Evolutionary conservation across 2,329 filamentous ascomycete genomes (phyloP), one percentile per base, ranked within the genome.

Genomic region (Amylocarpus encephaloides): DNA sequence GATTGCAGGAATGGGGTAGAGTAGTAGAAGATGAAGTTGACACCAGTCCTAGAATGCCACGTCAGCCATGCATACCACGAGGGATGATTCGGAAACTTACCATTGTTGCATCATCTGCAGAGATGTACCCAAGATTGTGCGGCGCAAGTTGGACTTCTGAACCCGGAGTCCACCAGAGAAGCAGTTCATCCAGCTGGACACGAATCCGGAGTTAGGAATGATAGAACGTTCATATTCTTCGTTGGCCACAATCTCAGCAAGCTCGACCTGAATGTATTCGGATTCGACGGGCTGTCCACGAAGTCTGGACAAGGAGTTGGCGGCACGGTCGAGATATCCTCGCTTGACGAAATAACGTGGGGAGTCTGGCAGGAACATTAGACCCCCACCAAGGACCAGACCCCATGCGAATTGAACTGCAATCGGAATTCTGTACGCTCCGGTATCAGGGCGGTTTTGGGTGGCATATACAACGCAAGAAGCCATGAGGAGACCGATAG

Each of bases 11-110:
- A 94, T 52, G 86, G 81, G 32, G 88, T 90, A 32, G 86, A 88
- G 74, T 84, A 88, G 74, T 88, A 87, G 75, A 91, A 93, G 76
- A 93, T 88, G 72, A 92, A 94, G 78, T 95, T 95, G 72, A 95
- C 86, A 75, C 89, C 88, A 22, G 61, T 65, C 74, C 78, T 36
- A 26, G 22, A 26, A 4, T 5, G 12, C 3, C 41, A 26, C 33
- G 13, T 48, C 29, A 36, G 41, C 39, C n/a, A 51, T 33, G 33
- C n/a, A 18, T 11, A 43, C 22, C 30, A 2, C n/a, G 26, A 26
- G 5, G 2, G 18, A 12, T 30, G 10, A 11, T 22, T 72, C 30
- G 10, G 4, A 47, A 49, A 48, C 51, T 36, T 36, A 36, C 34
- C 75, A 80, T 70, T 87, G 84, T 70, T 88, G 85, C 83, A 88